Evolutionary conservation across 139 green algal genomes (phyloP).

Genomic region (Coelastrella sp.): DNA sequence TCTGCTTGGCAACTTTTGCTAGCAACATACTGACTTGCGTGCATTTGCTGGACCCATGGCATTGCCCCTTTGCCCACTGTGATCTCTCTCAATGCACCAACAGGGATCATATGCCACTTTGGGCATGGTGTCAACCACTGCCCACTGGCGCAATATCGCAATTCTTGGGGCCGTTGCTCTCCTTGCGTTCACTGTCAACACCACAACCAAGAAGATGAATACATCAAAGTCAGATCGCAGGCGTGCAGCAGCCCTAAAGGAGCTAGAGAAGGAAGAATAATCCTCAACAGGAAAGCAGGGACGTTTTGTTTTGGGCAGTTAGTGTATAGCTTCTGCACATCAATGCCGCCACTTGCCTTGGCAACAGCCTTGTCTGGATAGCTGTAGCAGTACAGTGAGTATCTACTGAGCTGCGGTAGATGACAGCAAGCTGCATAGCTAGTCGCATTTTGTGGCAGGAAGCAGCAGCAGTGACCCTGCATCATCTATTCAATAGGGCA

Average conservation of each 20-base stretch:
- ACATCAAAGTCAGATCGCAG: slow-evolving; percentile 33
- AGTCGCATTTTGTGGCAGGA: no score
- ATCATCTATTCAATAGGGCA: no score
- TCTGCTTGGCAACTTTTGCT: neutral
- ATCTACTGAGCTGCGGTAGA: no score
- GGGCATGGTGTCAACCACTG: slow-evolving; percentile 51
- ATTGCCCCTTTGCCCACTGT: neutral
- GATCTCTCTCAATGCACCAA: neutral
- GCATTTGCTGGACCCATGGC: no score
- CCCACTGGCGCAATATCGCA: slow-evolving; percentile 61
- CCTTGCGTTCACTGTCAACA: slow-evolving; percentile 51
- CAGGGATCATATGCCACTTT: slow-evolving; percentile 60
- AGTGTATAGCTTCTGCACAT: no score
- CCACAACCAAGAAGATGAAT: slow-evolving; percentile 29
- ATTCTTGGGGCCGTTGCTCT: slow-evolving; percentile 43
- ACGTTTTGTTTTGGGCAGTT: no score
- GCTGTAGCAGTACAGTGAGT: no score
- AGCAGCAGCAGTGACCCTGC: no score
- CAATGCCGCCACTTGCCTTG: no score
- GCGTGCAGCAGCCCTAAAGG: slow-evolving; percentile 48
- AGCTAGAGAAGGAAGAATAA: slow-evolving; percentile 55
- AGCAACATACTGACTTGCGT: neutral
- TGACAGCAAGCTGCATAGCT: no score
- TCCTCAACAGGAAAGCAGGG: no score
- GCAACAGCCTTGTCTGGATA: no score